Conservation (phyloP, 1,284 basidiomycete genomes). For the Ceratobasidium sp. region DNA sequence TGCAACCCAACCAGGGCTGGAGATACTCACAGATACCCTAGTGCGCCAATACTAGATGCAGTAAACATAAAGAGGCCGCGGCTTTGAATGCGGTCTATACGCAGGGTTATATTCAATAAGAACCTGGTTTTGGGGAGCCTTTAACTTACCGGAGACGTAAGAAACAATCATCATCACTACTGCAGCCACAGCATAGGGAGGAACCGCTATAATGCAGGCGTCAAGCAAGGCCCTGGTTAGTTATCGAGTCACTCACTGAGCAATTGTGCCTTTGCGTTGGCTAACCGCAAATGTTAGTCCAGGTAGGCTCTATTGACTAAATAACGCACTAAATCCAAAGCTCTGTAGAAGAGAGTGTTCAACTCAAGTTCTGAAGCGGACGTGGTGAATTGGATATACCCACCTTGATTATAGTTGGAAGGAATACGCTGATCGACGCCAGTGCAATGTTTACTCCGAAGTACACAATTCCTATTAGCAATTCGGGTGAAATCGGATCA, state of each 20-base stretch:
- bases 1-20: neutral
- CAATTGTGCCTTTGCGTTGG: slow-evolving; percentile 64
- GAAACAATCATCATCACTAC: slow-evolving; percentile 69
- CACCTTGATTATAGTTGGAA: slow-evolving; percentile 78
- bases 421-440: slow-evolving; percentile 80
- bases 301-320: neutral
- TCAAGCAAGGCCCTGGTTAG: slow-evolving; percentile 49
- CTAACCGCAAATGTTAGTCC: slow-evolving; percentile 47
- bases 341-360: slow-evolving; percentile 49
- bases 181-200: slow-evolving; percentile 79
- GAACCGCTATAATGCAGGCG: slow-evolving; percentile 58
- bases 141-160: slow-evolving; percentile 57
- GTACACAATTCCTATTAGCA: slow-evolving; percentile 67
- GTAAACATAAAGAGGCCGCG: slow-evolving; percentile 67
- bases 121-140: neutral
- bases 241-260: slow-evolving; percentile 51
- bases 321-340: slow-evolving; percentile 63
- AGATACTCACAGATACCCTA: slow-evolving; percentile 68
- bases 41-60: slow-evolving; percentile 60
- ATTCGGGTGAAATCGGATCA: slow-evolving; percentile 47
- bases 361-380: neutral
- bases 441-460: slow-evolving; percentile 82
- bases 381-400: neutral
- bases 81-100: slow-evolving; percentile 67
- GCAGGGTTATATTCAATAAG: neutral